Evolutionary conservation across 495 filamentous ascomycete species (phyloP), one percentile per base, ranked within the genome.

Genomic region (Aspergillus sparsus): DNA sequence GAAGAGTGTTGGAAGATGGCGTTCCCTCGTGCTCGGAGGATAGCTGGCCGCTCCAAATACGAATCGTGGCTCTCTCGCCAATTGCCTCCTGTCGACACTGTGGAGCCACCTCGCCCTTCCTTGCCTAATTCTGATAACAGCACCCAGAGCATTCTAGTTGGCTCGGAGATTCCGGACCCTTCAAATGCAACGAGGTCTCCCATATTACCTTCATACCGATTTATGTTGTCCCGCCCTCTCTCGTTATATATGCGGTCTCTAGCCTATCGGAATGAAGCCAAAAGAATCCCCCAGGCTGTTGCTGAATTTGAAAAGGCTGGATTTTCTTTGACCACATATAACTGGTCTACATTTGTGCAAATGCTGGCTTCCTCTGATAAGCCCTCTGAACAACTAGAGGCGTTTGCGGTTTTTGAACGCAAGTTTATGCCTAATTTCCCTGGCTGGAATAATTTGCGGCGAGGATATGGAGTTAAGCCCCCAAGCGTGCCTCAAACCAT

Each of bases 371-470:
- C 66, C 33, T 84, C 80, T 3, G 67, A 72, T 5, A 51, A 64
- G 7, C 49, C 49, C 10, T 54, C 60, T 10, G 69, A 82, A 31
- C 68, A 72, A 39, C 4, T 74, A 5, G 65, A 75, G 27, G 90
- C 91, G 41, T 94, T 94, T 68, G 53, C 66, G 34, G 62, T 84
- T 18, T 92, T 88, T 73, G 92, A 96, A 72, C 61, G 74, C 11
- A 80, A 85, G 35, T 84, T 96, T 57, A 92, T 93, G 83, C 83
- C 82, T 6, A 76, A 82, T 45, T 95, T 89, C 82, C 79, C 79
- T 3, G 89, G 89, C 18, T 96, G 92, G 92, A 67, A 71, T 5
- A 55, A 64, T 49, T 49, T 80, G 50, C 66, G 67, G n/a, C 63
- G 58, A 63, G 70, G 68, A 57, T 62, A 60, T 49, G 73, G 68